phyloP scores from a whole-genome alignment of 257 asterid genomes.

The Plectranthus barbatus region DNA sequence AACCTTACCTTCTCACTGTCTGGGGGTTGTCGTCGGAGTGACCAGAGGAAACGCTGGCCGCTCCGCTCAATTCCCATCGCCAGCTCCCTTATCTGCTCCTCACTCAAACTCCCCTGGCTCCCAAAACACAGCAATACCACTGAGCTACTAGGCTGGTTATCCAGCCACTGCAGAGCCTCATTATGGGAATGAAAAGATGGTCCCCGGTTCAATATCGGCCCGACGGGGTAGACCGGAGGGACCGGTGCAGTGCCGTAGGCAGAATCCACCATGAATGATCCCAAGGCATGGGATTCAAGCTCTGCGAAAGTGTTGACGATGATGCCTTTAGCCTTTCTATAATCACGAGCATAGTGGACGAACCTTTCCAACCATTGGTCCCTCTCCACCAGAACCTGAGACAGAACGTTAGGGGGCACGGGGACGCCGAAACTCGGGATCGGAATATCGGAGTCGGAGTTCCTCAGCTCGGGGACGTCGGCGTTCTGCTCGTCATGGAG shows the following conservation, averaged over 20 bases:
- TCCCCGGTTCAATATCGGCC: constrained; percentile 43
- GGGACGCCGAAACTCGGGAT: constrained; percentile 38
- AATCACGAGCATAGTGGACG: constrained; percentile 44
- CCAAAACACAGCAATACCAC: constrained; percentile 50
- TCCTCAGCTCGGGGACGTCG: constrained; percentile 31
- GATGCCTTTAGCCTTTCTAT: constrained; percentile 47
- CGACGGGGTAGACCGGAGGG: constrained; percentile 46
- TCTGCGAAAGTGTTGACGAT: constrained; percentile 47
- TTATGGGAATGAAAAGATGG: background rate
- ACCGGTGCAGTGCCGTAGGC: constrained; percentile 16
- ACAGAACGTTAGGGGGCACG: constrained; percentile 34
- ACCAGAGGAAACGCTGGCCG: constrained; percentile 42
- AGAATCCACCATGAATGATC: constrained; percentile 18
- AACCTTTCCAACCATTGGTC: constrained; percentile 42
- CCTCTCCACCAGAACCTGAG: constrained; percentile 36
- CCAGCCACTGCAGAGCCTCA: constrained; percentile 30
- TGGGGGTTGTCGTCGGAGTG: constrained; percentile 28
- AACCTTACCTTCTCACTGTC: constrained; percentile 11
- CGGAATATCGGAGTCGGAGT: constrained; percentile 10
- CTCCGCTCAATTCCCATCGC: constrained; percentile 42
- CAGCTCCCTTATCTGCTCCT: constrained; percentile 29
- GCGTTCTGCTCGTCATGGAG: constrained; percentile 40
- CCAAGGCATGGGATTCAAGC: constrained; percentile 38
- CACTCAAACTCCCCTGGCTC: constrained; percentile 42
- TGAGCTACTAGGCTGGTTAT: constrained; percentile 27